Evolutionary conservation across 169 alveolate genomes (phyloP).

Genomic region (Plasmodium ovale): DNA sequence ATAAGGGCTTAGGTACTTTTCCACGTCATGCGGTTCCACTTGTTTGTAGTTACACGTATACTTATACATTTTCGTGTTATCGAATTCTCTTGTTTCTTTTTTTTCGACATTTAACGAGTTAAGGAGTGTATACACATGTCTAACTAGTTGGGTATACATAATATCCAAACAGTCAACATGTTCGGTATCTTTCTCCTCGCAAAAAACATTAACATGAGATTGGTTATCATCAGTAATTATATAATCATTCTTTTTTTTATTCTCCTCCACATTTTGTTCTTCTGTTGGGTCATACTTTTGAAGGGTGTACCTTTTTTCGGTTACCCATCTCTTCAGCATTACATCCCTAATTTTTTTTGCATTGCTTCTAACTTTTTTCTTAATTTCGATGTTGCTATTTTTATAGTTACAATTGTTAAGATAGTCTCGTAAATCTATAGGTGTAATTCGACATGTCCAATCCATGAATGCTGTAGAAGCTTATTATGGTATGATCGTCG

Average conservation of each 20-base stretch:
- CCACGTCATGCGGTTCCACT: not conserved
- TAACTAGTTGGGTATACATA: constrained; percentile 33
- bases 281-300: not conserved
- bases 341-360: constrained; percentile 49
- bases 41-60: constrained; percentile 32
- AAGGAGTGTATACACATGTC: constrained; percentile 25
- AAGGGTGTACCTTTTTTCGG: not conserved
- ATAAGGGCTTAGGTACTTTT: not conserved
- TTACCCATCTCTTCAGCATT: constrained; percentile 3
- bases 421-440: constrained; percentile 22
- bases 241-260: not conserved
- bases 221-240: not conserved
- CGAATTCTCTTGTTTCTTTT: not conserved
- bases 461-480: too few relatives aligned
- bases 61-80: constrained; percentile 26
- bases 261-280: not conserved
- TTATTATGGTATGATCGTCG: too few relatives aligned
- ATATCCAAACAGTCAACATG: constrained; percentile 21
- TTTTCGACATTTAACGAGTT: constrained; percentile 15
- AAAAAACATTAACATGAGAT: too few relatives aligned
- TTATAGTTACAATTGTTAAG: constrained; percentile 6
- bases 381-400: constrained; percentile 6
- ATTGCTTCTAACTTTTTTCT: constrained; percentile 25
- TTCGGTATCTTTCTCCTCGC: too few relatives aligned
- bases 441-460: too few relatives aligned